Base-by-base conservation (phyloP, 75 land plant species). In the Cunninghamia lanceolata region DNA sequence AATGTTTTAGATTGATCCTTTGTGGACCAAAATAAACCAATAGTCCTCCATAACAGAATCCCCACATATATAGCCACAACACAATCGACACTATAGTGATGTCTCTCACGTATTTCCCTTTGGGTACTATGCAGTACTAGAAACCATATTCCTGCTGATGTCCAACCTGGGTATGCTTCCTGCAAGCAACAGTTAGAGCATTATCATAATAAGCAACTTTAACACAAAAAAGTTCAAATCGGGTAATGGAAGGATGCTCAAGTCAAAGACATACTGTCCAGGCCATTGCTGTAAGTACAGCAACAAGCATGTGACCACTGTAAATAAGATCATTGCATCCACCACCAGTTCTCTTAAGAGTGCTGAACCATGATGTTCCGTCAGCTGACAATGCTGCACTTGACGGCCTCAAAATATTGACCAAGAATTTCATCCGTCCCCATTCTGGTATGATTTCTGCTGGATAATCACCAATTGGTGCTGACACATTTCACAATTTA, bases 281-380 rank as follows among this genome's bases (percentile, higher is more conserved):
- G 66, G 99, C 98, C 99, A 97, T 97, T 42, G 98, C 98, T 80
- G 99, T 97, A 28, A 97, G 92, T 36, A 94, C 99, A 9, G 98
- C 93, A 75, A 97, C 98, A 75, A 93, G 87, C 91, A 97, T 96
- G 84, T 97, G 99, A 25, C 99, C 99, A 91, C 99, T 97, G 68
- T 91, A 97, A 81, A 96, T 17, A 47, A 97, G 94, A 90, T 97
- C 99, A 91, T 97, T 97, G 87, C 99, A 97, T 6, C 99, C 99
- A 54, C 98, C 99, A 28, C 93, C 94, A 40, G 99, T 96, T 86
- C 91, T 93, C 85, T 96, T 97, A 68, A 97, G 86, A 38, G 97
- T 91, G 54, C 70, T 88, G 85, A 92, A 94, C 99, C 98, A 97
- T 43, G 94, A 89, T 53, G 91, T 68, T 6, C 68, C 68, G 32